These are phyloP conservation scores for Trichosporon sp. DNA, from an alignment of 1,284 basidiomycete genomes.

Conservation along the genomic window DNA sequence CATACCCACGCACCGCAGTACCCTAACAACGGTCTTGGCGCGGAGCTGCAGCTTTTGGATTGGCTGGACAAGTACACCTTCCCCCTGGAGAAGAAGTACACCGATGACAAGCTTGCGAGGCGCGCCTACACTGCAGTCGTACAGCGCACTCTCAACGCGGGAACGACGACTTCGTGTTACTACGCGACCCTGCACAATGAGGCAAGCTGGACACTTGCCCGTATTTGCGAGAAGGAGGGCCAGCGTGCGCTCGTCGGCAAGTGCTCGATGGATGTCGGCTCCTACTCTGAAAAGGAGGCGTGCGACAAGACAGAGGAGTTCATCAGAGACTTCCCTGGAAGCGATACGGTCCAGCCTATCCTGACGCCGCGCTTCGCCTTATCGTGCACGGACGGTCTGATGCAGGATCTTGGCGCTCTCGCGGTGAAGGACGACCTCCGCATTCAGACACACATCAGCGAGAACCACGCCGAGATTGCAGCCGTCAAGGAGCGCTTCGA, in stretches of 20 bases:
- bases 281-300: constrained; percentile 73
- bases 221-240: constrained; percentile 70
- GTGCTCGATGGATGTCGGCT: constrained; percentile 87
- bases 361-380: constrained; percentile 95
- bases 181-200: constrained; percentile 83
- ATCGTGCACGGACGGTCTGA: constrained; percentile 76
- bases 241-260: constrained; percentile 87
- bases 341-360: constrained; percentile 62
- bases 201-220: constrained; percentile 77
- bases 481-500: constrained; percentile 71
- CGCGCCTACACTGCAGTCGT: constrained; percentile 75
- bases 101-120: constrained; percentile 71
- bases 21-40: constrained; percentile 77
- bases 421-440: constrained; percentile 54
- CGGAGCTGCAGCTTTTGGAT: constrained; percentile 71
- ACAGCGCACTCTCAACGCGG: constrained; percentile 70
- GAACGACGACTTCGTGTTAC: constrained; percentile 94
- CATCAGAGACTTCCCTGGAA: constrained; percentile 66
- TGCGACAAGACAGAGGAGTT: constrained; percentile 67
- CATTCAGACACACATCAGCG: constrained; percentile 92
- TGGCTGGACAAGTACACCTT: constrained; percentile 89
- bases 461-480: constrained; percentile 76
- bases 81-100: constrained; percentile 80
- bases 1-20: constrained; percentile 90
- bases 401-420: constrained; percentile 67